These are phyloP conservation scores for Fraxinus velutina DNA, from an alignment of 305 asterid species.

Conservation along the genomic window DNA sequence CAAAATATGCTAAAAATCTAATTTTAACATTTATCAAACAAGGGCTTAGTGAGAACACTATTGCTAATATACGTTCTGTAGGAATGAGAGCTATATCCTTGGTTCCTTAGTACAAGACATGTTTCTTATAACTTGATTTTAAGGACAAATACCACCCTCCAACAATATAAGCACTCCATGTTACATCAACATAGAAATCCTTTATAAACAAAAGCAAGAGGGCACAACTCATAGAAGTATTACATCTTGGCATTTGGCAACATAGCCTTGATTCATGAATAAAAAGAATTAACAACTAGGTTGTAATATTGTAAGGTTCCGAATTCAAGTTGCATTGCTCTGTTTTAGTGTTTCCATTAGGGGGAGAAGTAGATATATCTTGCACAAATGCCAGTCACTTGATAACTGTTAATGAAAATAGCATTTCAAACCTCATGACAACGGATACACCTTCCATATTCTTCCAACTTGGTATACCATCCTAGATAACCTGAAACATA, in stretches of 20 bases:
- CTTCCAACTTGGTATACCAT: conserved; percentile 37
- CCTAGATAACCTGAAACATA: conserved; percentile 59
- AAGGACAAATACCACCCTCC: neutral
- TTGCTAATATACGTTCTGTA: neutral
- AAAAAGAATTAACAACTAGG: neutral
- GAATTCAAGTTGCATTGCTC: neutral
- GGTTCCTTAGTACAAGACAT: neutral
- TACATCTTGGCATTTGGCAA: neutral
- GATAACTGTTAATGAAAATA: neutral
- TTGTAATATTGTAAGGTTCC: neutral
- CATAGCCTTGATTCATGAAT: neutral
- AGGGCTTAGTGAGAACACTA: neutral
- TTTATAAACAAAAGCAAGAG: neutral
- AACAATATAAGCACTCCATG: neutral
- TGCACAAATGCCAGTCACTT: neutral
- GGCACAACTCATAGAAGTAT: neutral
- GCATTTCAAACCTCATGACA: conserved; percentile 37
- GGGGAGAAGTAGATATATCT: neutral
- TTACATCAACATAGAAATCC: neutral
- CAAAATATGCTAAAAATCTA: too few species aligned
- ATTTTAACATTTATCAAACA: too few species aligned
- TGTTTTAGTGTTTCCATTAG: neutral
- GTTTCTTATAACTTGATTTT: neutral
- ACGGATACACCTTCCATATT: conserved; percentile 26
- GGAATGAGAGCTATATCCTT: neutral